These are phyloP conservation scores for Sporothrix luriei DNA, from an alignment of 2,329 filamentous ascomycete genomes.

Conservation along the genomic window DNA sequence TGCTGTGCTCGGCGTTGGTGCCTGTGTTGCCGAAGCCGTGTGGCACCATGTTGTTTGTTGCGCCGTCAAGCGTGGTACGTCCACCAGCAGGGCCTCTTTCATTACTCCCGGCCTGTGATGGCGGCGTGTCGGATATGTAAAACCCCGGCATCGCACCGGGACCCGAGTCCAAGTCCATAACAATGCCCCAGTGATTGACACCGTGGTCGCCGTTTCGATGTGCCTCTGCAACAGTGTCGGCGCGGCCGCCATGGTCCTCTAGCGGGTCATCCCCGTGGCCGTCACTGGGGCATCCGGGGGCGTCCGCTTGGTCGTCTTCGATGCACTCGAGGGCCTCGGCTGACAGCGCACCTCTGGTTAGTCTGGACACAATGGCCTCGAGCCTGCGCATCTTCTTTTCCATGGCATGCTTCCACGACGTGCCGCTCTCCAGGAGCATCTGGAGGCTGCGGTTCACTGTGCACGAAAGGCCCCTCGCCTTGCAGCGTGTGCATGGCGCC, in stretches of 20 bases:
- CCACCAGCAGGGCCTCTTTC: too few relatives aligned
- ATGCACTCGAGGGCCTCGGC: not conserved
- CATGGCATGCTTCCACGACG: constrained; percentile 28
- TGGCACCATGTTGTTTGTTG: not conserved
- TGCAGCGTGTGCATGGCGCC: constrained; percentile 29
- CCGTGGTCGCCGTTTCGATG: constrained; percentile 9
- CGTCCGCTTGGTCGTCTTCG: not conserved
- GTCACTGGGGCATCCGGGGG: too few relatives aligned
- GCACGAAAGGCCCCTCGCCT: constrained; percentile 29
- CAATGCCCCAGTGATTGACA: constrained; percentile 23
- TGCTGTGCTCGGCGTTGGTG: not conserved
- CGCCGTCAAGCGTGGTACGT: not conserved
- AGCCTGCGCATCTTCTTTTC: constrained; percentile 26
- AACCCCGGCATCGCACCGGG: constrained; percentile 23
- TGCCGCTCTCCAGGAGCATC: constrained; percentile 31
- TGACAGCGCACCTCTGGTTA: not conserved
- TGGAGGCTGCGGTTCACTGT: constrained; percentile 29
- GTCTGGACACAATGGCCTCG: constrained; percentile 1
- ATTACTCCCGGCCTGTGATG: not conserved
- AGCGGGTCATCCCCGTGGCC: not conserved
- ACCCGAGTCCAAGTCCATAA: constrained; percentile 24
- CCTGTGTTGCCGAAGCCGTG: not conserved
- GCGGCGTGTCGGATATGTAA: constrained; percentile 25
- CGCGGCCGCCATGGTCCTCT: not conserved
- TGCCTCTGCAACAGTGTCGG: not conserved